A percentile compares a stretch with the other conserved stretches of the same genome.
phyloP scores from a whole-genome alignment of 805 yeast genomes.

The Sungouiozyma intestinalis region DNA sequence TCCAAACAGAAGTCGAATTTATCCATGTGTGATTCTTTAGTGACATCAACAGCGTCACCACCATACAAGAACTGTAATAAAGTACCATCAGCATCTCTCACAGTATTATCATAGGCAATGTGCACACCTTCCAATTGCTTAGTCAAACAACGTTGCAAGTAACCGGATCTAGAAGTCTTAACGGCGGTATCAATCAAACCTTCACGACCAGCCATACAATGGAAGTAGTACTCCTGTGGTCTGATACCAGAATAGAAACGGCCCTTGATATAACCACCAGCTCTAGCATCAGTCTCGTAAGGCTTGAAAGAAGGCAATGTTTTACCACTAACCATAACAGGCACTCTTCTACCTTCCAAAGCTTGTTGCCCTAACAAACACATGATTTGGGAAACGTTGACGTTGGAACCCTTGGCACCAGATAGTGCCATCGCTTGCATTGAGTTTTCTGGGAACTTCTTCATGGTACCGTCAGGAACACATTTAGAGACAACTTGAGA shows the following conservation, averaged over 20 bases:
- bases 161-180: slow-evolving; percentile 96
- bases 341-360: slow-evolving; percentile 97
- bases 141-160: slow-evolving; percentile 94
- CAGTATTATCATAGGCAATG: slow-evolving; percentile 86
- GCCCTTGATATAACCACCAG: slow-evolving; percentile 96
- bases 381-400: slow-evolving; percentile 98
- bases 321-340: slow-evolving; percentile 98
- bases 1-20: slow-evolving; percentile 89
- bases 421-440: slow-evolving; percentile 99
- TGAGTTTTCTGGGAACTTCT: slow-evolving; percentile 86
- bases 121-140: slow-evolving; percentile 97
- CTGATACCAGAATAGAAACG: slow-evolving; percentile 95
- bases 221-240: slow-evolving; percentile 99
- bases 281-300: slow-evolving; percentile 91
- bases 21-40: slow-evolving; percentile 87
- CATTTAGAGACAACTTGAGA: slow-evolving; percentile 90
- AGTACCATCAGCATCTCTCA: slow-evolving; percentile 91
- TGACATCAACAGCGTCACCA: slow-evolving; percentile 92
- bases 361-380: slow-evolving; percentile 98
- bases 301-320: slow-evolving; percentile 95
- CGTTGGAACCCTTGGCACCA: slow-evolving; percentile 98
- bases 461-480: slow-evolving; percentile 95
- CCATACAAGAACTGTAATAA: slow-evolving; percentile 93
- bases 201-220: slow-evolving; percentile 99
- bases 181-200: slow-evolving; percentile 99